Evolutionary conservation across 257 asterid species (phyloP).

Genomic region (Solanum medicagineum): DNA sequence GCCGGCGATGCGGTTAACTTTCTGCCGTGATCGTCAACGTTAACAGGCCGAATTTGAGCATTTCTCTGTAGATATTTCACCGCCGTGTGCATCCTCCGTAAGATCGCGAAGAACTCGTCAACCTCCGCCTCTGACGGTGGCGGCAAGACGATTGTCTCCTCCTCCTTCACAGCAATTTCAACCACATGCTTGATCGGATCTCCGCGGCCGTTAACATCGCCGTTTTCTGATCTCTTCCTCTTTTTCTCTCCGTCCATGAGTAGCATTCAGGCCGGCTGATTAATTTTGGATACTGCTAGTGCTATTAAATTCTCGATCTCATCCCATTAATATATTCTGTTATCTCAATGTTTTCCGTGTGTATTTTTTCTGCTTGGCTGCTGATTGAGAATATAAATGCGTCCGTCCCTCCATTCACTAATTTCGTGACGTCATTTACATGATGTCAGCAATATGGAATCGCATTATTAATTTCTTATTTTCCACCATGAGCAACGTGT

Average conservation of each 20-base stretch:
- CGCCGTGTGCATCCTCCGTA: conserved; percentile 32
- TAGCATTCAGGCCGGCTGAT: not conserved
- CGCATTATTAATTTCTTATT: not conserved
- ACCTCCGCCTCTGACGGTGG: conserved; percentile 37
- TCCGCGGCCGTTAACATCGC: not conserved
- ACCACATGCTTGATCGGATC: not conserved
- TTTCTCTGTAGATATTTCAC: conserved; percentile 16
- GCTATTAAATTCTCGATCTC: not conserved
- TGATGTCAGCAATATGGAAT: not conserved
- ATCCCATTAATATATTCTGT: not conserved
- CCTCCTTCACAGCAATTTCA: not conserved
- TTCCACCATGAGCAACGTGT: not conserved
- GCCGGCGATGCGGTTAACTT: not conserved
- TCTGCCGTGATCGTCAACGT: not conserved
- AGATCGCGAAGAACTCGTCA: conserved; percentile 28
- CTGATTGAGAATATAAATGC: not conserved
- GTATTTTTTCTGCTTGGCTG: not conserved
- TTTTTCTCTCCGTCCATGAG: conserved; percentile 21
- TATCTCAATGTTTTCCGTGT: not conserved
- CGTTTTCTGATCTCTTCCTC: conserved; percentile 13
- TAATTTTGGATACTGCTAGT: not conserved
- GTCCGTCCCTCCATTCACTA: not conserved
- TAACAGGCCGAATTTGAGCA: not conserved
- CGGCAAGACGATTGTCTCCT: not conserved
- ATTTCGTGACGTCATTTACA: not conserved